Evolutionary conservation across 2,329 filamentous ascomycete genomes (phyloP), one percentile per base, ranked within the genome.

Genomic region (Exophiala sp.): DNA sequence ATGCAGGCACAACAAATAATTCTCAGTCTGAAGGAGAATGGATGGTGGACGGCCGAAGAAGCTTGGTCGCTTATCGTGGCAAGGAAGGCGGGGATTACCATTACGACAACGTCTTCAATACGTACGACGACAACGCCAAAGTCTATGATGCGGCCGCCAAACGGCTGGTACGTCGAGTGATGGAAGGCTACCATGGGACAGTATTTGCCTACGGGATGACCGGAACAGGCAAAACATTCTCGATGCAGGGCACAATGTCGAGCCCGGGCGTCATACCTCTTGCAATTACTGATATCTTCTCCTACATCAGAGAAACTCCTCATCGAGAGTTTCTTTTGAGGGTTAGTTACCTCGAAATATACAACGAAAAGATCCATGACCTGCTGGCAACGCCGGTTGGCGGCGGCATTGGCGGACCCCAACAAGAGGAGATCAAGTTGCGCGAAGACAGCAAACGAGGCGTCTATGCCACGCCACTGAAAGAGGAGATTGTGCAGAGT

Each of bases 121-220:
- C 91, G 14, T 85, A 95, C 68, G 92, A 99, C 68, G 89, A 96
- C 69, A 99, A 99, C 69, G 85, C 89, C 49, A 87, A 87, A 68
- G 94, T 99, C 8, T 99, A 99, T 69, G 94, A 99, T 72, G 85
- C 92, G 59, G 89, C 84, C 42, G 94, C 94, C 40, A 97, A 97
- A 73, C 87, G 94, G 58, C 78, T 99, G 47, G 94, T 99, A 43
- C 87, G 94, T 63, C 82, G 94, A 65, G 94, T 99, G 46, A 99
- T 99, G 94, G 94, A 99, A 75, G 94, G 94, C 39, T 99, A 97
- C 69, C 92, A 97, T 66, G 94, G 92, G 55, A 99, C 94, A 1
- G 94, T 99, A 20, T 97, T 99, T 69, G 59, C 59, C 3, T 99
- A 99, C 70, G 94, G 94, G 67, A 97, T 97, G 91, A 99, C 94